Percentiles rank a stretch among this genome's conserved stretches.
These are phyloP conservation scores for Coemansia sp. DNA, from an alignment of 371 early-diverging fungal species.

Conservation along the genomic window DNA sequence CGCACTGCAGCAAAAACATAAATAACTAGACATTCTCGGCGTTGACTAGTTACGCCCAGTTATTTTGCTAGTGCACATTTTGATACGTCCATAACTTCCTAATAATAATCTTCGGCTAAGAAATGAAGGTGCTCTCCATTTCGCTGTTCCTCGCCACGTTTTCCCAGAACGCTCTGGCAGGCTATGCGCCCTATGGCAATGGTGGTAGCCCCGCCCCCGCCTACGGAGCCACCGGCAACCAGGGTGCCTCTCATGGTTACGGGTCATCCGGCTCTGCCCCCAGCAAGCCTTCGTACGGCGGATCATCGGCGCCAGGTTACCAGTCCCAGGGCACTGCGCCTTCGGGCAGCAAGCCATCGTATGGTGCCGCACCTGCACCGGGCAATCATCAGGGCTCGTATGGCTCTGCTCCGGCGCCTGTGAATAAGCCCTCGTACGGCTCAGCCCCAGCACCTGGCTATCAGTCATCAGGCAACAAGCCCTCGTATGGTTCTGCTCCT, in stretches of 20 bases:
- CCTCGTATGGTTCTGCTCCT: constrained; percentile 4
- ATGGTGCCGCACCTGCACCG: constrained; percentile 1
- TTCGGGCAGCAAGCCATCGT: neutral
- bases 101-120: neutral
- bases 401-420: neutral
- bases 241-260: constrained; percentile 1
- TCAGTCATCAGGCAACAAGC: neutral
- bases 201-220: constrained; percentile 2
- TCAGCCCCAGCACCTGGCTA: neutral
- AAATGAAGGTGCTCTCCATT: constrained; percentile 14
- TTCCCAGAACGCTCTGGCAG: constrained; percentile 19
- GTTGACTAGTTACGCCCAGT: too few species aligned
- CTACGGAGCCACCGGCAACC: constrained; percentile 4
- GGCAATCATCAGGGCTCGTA: neutral
- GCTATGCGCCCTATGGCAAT: neutral
- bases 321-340: neutral
- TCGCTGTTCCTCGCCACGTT: constrained; percentile 23
- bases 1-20: neutral
- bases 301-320: neutral
- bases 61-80: neutral
- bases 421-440: neutral
- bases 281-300: neutral
- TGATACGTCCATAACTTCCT: neutral
- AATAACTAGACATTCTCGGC: neutral
- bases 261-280: neutral